phyloP scores from a whole-genome alignment of 164 flowering plant species.

The Platanus orientalis region DNA sequence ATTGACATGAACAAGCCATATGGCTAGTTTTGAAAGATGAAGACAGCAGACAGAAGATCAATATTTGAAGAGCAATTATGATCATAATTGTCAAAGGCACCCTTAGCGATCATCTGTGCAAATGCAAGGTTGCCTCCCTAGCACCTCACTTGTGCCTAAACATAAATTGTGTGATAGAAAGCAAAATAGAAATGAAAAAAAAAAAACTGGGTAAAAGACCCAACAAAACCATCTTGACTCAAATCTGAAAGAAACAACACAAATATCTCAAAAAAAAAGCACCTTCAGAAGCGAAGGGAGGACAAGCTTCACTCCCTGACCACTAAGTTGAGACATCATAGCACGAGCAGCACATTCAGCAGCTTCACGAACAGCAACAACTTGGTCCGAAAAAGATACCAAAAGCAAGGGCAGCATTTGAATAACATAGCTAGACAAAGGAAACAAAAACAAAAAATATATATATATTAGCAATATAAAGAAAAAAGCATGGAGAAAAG shows the following conservation, averaged over 20 bases:
- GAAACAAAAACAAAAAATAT: conserved; percentile 7
- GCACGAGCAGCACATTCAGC: conserved; percentile 99
- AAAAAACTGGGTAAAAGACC: background rate
- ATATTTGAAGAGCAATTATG: no score
- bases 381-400: conserved; percentile 97
- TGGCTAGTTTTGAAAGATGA: no score
- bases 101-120: no score
- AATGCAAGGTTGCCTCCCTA: background rate
- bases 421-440: conserved; percentile 74
- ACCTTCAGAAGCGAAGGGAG: conserved; percentile 99
- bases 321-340: conserved; percentile 98
- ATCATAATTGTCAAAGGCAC: no score
- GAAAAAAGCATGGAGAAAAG: background rate
- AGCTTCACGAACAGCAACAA: conserved; percentile 94
- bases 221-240: background rate
- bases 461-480: conserved; percentile 2
- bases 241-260: background rate
- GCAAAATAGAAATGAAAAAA: background rate
- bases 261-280: background rate
- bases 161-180: background rate
- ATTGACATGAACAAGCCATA: no score
- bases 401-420: conserved; percentile 86
- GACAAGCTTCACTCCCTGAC: conserved; percentile 95
- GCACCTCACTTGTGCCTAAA: background rate
- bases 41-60: no score